Evolutionary conservation across 2,329 filamentous ascomycete species (phyloP).

Genomic region (Pseudopyricularia javanii): DNA sequence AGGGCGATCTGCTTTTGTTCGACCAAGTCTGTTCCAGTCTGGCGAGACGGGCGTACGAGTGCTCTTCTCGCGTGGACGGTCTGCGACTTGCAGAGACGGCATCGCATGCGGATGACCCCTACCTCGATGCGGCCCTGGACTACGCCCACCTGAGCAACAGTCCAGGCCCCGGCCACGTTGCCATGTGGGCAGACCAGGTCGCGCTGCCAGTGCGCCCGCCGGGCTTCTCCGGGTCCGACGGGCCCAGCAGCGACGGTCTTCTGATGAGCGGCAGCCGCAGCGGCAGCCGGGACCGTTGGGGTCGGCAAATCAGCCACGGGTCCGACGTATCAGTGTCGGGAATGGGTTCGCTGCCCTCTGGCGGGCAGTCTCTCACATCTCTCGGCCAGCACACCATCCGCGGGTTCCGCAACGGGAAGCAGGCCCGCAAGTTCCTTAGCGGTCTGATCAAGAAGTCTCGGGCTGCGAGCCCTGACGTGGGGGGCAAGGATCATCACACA

Average conservation of each 20-base stretch:
- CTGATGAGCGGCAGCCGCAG: constrained; percentile 8
- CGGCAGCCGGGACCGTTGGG: constrained; percentile 8
- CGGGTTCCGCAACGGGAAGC: constrained; percentile 22
- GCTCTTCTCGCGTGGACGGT: constrained; percentile 34
- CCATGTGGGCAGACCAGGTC: constrained; percentile 14
- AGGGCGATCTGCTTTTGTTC: constrained; percentile 42
- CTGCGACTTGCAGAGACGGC: constrained; percentile 25
- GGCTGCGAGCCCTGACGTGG: constrained; percentile 14
- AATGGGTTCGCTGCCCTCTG: background rate
- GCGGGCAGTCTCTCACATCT: constrained; percentile 10
- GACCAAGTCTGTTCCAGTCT: constrained; percentile 36
- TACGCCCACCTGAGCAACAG: constrained; percentile 25
- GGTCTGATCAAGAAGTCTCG: constrained; percentile 23
- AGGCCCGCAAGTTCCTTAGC: constrained; percentile 27
- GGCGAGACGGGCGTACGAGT: constrained; percentile 37
- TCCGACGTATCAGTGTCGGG: constrained; percentile 14
- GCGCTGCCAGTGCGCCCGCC: constrained; percentile 20
- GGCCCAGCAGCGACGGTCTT: constrained; percentile 5
- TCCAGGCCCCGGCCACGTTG: constrained; percentile 4
- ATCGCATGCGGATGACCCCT: constrained; percentile 16
- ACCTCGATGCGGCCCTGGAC: constrained; percentile 34
- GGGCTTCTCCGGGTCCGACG: constrained; percentile 40
- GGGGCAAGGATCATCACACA: constrained; percentile 4
- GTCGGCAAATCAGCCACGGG: constrained; percentile 17
- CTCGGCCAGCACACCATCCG: constrained; percentile 15